Evolutionary conservation across 2,329 filamentous ascomycete species (phyloP).

Genomic region (Colletotrichum lini): DNA sequence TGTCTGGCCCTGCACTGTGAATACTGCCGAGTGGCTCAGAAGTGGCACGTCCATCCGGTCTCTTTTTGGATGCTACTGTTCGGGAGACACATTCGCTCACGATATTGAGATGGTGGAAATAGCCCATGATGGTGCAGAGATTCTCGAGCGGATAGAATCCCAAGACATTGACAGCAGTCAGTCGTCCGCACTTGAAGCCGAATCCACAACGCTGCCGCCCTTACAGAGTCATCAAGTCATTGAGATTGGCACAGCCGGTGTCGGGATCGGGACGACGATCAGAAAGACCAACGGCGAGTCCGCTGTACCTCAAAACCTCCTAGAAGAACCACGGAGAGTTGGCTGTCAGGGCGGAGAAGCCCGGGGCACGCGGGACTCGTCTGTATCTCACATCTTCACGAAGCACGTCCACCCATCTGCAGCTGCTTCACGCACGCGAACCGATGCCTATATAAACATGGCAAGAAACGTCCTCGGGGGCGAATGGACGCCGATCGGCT

Average conservation of each 20-base stretch:
- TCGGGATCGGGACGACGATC: background rate
- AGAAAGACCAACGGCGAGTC: background rate
- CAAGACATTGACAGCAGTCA: constrained; percentile 17
- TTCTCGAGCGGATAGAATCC: constrained; percentile 18
- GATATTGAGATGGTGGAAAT: constrained; percentile 70
- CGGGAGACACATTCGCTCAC: constrained; percentile 71
- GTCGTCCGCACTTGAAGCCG: background rate
- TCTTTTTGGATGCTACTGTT: constrained; percentile 81
- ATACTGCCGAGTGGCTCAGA: constrained; percentile 72
- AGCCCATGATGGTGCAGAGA: constrained; percentile 19
- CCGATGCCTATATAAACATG: constrained; percentile 54
- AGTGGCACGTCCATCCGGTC: constrained; percentile 72
- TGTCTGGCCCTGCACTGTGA: constrained; percentile 85
- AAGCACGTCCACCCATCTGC: background rate
- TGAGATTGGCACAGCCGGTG: background rate
- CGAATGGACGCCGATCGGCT: constrained; percentile 50
- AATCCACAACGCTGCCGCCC: background rate
- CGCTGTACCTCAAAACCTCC: background rate
- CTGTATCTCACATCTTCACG: background rate
- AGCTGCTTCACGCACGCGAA: constrained; percentile 46
- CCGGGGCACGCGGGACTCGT: background rate
- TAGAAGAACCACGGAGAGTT: background rate
- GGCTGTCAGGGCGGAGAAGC: background rate
- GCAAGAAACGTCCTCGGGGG: constrained; percentile 47
- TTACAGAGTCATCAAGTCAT: background rate